phyloP scores from a whole-genome alignment of 768 basidiomycete genomes.

The Cystobasidium tubakii region DNA sequence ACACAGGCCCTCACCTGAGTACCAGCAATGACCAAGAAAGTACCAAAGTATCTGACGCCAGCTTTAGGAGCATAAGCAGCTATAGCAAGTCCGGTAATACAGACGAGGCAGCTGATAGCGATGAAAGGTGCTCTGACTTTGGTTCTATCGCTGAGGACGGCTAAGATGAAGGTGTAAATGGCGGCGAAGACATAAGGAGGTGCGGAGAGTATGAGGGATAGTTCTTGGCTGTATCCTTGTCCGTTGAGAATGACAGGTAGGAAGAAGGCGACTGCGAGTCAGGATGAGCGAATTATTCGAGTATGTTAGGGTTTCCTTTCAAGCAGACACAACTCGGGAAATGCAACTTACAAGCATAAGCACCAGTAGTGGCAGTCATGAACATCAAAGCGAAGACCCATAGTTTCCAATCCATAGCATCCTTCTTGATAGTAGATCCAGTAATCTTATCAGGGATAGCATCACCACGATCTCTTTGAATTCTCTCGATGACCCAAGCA shows the following conservation, averaged over 20 bases:
- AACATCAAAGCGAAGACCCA: constrained; percentile 47
- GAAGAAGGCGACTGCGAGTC: constrained; percentile 28
- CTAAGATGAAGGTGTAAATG: constrained; percentile 28
- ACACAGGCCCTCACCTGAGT: constrained; percentile 8
- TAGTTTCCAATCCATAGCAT: constrained; percentile 45
- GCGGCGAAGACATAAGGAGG: constrained; percentile 20
- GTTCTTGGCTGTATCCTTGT: constrained; percentile 45
- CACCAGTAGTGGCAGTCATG: constrained; percentile 42
- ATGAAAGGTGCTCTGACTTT: constrained; percentile 45
- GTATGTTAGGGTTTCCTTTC: too few species aligned
- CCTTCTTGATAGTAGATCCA: constrained; percentile 27
- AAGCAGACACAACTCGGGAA: too few species aligned
- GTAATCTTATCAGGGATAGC: constrained; percentile 45
- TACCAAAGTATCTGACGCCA: constrained; percentile 20
- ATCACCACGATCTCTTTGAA: constrained; percentile 48
- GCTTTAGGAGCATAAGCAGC: constrained; percentile 24
- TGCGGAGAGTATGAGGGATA: constrained; percentile 19
- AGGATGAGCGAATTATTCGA: too few species aligned
- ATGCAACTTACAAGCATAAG: constrained; percentile 31
- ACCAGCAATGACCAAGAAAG: constrained; percentile 21
- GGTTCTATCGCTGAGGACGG: constrained; percentile 41
- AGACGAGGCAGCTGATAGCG: constrained; percentile 40
- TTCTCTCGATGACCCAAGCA: constrained; percentile 41
- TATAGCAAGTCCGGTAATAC: constrained; percentile 40
- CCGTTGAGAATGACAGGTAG: constrained; percentile 48